Conservation (phyloP, 176 grass and related monocot species). For the Hordeum vulgare region DNA sequence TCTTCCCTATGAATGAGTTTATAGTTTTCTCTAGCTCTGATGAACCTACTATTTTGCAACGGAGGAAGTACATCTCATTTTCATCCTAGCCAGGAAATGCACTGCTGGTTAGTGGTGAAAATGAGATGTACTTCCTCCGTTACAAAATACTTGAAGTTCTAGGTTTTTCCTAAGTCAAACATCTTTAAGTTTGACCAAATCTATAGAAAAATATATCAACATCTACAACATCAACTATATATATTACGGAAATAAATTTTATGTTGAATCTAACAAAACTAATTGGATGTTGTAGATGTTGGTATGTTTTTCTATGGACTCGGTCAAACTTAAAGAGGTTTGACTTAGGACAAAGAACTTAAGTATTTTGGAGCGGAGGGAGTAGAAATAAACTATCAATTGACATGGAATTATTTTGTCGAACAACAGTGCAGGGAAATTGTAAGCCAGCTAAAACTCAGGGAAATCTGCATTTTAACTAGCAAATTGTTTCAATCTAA, state of each 20-base stretch:
- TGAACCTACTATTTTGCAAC: neutral
- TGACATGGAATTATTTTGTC: neutral
- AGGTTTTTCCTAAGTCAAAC: neutral
- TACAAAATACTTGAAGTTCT: neutral
- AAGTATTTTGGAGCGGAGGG: too few species aligned
- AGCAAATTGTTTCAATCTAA: neutral
- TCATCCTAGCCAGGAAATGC: too few species aligned
- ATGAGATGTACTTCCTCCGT: neutral
- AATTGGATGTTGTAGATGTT: too few species aligned
- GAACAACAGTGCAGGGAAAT: neutral
- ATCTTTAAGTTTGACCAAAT: neutral
- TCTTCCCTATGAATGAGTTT: neutral
- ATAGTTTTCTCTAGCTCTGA: neutral
- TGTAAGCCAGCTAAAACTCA: neutral
- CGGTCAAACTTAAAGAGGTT: too few species aligned
- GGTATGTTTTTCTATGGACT: too few species aligned
- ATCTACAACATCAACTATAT: too few species aligned
- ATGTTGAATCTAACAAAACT: too few species aligned
- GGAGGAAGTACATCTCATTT: neutral
- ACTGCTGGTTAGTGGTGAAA: too few species aligned
- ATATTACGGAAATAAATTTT: too few species aligned
- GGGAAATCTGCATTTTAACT: neutral
- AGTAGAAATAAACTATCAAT: too few species aligned
- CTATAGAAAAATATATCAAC: too few species aligned
- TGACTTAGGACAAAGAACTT: too few species aligned